Evolutionary conservation across 495 filamentous ascomycete genomes (phyloP).

Genomic region (Penicillium antarcticum): DNA sequence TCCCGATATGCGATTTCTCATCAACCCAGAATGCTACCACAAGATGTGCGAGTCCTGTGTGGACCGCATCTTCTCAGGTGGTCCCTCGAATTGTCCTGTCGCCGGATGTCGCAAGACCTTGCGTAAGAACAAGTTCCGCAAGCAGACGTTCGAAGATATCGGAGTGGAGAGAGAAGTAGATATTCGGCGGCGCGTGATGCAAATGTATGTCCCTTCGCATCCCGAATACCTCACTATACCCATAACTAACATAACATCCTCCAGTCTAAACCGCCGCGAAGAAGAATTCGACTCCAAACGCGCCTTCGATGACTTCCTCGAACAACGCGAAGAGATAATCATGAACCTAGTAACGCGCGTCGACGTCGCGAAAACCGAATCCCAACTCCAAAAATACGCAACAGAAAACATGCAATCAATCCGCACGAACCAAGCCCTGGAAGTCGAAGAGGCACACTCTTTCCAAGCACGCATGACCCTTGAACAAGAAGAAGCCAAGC

Average conservation of each 20-base stretch:
- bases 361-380: constrained; percentile 68
- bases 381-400: constrained; percentile 62
- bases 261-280: constrained; percentile 76
- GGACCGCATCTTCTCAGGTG: constrained; percentile 86
- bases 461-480: constrained; percentile 60
- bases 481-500: constrained; percentile 63
- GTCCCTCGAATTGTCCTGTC: constrained; percentile 86
- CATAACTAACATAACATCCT: background rate
- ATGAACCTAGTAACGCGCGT: constrained; percentile 77
- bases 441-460: constrained; percentile 49
- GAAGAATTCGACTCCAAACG: constrained; percentile 83
- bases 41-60: constrained; percentile 96
- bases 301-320: constrained; percentile 91
- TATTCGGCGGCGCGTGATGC: constrained; percentile 74
- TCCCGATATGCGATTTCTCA: constrained; percentile 85
- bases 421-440: constrained; percentile 50
- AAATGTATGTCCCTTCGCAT: constrained; percentile 45
- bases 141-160: constrained; percentile 87
- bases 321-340: constrained; percentile 85
- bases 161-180: constrained; percentile 92
- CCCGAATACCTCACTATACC: background rate
- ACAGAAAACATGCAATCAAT: constrained; percentile 63
- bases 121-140: constrained; percentile 77
- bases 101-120: constrained; percentile 81
- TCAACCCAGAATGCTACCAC: constrained; percentile 98